A percentile compares a stretch with the other conserved stretches of the same genome.
These are phyloP conservation scores for Elaeis guineensis DNA, from an alignment of 176 grass and related monocot genomes.

Conservation along the genomic window DNA sequence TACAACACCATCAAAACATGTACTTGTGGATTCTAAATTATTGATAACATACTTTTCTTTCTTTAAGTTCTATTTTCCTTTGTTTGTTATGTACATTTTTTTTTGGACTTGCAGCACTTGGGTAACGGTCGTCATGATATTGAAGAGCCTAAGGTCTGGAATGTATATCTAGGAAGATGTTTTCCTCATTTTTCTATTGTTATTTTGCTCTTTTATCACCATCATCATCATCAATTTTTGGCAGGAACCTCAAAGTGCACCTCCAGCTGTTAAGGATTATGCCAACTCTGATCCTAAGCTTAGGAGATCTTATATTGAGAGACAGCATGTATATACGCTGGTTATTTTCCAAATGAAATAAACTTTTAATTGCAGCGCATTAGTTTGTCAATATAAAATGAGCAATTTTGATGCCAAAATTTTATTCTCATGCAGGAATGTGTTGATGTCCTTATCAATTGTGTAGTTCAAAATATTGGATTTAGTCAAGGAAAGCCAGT, in stretches of 20 bases:
- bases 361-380: background rate
- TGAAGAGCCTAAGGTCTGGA: constrained; percentile 55
- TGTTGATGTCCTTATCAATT: constrained; percentile 71
- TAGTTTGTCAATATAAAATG: background rate
- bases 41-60: no score
- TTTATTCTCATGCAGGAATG: constrained; percentile 54
- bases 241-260: constrained; percentile 67
- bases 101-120: constrained; percentile 41
- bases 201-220: no score
- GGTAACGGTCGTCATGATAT: constrained; percentile 35
- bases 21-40: constrained; percentile 8
- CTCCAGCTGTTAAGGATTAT: constrained; percentile 48
- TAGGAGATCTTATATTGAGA: constrained; percentile 68
- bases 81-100: background rate
- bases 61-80: no score
- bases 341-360: background rate
- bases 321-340: constrained; percentile 53
- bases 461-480: constrained; percentile 61
- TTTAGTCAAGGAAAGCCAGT: constrained; percentile 72
- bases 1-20: constrained; percentile 59
- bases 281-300: constrained; percentile 43
- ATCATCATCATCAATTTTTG: constrained; percentile 9
- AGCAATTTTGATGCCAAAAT: constrained; percentile 17
- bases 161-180: constrained; percentile 22
- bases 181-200: constrained; percentile 15